Base-by-base conservation (phyloP, 257 asterid species). In the Penstemon barbatus region DNA sequence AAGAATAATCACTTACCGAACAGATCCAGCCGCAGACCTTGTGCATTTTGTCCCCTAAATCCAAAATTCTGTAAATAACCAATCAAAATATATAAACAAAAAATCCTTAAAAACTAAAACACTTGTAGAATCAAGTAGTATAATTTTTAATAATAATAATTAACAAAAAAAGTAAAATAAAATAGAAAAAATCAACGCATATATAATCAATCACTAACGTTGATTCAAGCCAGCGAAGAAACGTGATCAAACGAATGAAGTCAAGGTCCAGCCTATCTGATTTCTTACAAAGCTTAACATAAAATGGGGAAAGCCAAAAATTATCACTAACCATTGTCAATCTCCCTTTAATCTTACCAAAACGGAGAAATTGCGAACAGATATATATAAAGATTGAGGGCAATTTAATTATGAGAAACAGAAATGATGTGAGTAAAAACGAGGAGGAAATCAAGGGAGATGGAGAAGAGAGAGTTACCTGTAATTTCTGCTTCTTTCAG, bases 141-240 rank as follows among this genome's bases (percentile, higher is more conserved):
- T 15, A 18, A 9, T 37, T 49, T 37, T 36, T 5, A 44, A 38
- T 19, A 38, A 62, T 19, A 38, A 62, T 48, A 7, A 39, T 19
- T 4, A 62, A 15, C 7, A 52, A 48, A 25, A 48, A 18, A 15
- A 52, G 12, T 1, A 5, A 60, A 71, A 3, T 58, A 1, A 3
- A 38, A 49, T 18, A 12, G 7, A 1, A 37, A 48, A 62, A 70
- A 61, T 4, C 0, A 33, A 54, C 18, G 7, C 33, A 11, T 36
- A 49, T 4, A 12, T 36, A 5, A 33, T 65, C n/a, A 65, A 43
- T 43, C 56, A 57, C 87, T 82, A 37, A 80, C 87, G 13, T 75
- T 48, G 85, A 71, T 70, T 79, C 87, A 40, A 83, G 13, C 71
- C 79, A 39, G 78, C 81, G 85, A n/a, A 83, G 74, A 67, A 72